Conservation (phyloP, 345 rosid species). For the Citrus sp. region DNA sequence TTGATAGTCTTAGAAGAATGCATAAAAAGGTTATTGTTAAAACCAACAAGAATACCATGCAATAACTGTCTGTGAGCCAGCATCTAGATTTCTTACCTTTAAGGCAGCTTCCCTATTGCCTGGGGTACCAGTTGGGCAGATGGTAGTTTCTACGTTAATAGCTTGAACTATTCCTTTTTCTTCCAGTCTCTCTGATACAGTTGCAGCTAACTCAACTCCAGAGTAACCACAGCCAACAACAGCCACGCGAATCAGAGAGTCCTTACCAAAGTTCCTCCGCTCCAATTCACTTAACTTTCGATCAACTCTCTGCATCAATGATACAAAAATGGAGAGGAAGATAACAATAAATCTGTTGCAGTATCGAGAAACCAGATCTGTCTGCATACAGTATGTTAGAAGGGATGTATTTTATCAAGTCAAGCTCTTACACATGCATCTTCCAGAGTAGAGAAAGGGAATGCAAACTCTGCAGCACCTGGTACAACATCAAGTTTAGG, state of each 20-base stretch:
- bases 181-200: slow-evolving; percentile 81
- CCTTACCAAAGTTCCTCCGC: slow-evolving; percentile 62
- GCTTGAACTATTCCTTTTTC: slow-evolving; percentile 75
- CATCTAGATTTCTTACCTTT: slow-evolving; percentile 45
- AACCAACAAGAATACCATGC: neutral
- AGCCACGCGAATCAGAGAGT: slow-evolving; percentile 52
- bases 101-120: slow-evolving; percentile 91
- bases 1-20: neutral
- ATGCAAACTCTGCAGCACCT: slow-evolving; percentile 85
- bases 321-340: slow-evolving; percentile 2
- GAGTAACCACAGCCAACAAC: slow-evolving; percentile 96
- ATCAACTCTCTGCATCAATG: slow-evolving; percentile 62
- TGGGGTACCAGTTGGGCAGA: slow-evolving; percentile 75
- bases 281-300: slow-evolving; percentile 59
- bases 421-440: slow-evolving; percentile 72
- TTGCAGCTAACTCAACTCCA: slow-evolving; percentile 96
- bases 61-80: neutral
- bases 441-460: slow-evolving; percentile 80
- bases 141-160: slow-evolving; percentile 66
- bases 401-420: neutral
- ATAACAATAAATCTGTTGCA: neutral
- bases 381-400: neutral
- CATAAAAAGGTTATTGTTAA: neutral
- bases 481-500: slow-evolving; percentile 77
- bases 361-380: neutral